A percentile compares a stretch with the other conserved stretches of the same genome.
phyloP scores from a whole-genome alignment of 2,329 filamentous ascomycete species.

The Anthostomella pinea region DNA sequence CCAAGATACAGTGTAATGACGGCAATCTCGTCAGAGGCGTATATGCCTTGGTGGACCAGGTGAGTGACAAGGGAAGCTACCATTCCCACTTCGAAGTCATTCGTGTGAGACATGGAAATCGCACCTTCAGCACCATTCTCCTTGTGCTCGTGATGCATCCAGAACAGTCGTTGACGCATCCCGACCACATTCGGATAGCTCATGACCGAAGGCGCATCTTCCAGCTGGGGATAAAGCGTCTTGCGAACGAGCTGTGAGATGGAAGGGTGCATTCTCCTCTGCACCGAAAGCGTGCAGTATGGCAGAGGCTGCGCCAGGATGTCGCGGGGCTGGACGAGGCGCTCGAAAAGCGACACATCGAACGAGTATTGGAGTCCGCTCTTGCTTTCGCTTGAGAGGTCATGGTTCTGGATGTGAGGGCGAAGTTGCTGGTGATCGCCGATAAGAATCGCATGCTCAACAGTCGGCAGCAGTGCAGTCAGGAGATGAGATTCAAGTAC shows the following conservation, averaged over 20 bases:
- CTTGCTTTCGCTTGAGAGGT: slow-evolving; percentile 49
- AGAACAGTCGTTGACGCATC: slow-evolving; percentile 50
- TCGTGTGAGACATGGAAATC: slow-evolving; percentile 47
- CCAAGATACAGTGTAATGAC: slow-evolving; percentile 66
- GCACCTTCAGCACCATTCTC: slow-evolving; percentile 30
- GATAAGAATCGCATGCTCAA: slow-evolving; percentile 62
- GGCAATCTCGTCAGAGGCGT: slow-evolving; percentile 60
- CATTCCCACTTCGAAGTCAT: slow-evolving; percentile 63
- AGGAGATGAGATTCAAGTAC: slow-evolving; percentile 63
- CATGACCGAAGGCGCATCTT: slow-evolving; percentile 41
- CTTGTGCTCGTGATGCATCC: slow-evolving; percentile 52
- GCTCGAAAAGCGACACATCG: slow-evolving; percentile 61
- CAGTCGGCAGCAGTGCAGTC: slow-evolving; percentile 54
- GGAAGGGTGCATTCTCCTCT: slow-evolving; percentile 58
- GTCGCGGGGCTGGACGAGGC: slow-evolving; percentile 40
- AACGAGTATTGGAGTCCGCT: slow-evolving; percentile 49
- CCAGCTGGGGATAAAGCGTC: slow-evolving; percentile 51
- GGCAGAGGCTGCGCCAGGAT: slow-evolving; percentile 27
- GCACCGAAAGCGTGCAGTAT: slow-evolving; percentile 43
- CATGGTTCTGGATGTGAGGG: slow-evolving; percentile 54
- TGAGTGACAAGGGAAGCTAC: slow-evolving; percentile 60
- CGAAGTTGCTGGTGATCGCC: slow-evolving; percentile 63
- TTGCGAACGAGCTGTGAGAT: slow-evolving; percentile 53
- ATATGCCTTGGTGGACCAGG: slow-evolving; percentile 61
- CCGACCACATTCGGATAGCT: slow-evolving; percentile 45